phyloP scores from a whole-genome alignment of 768 basidiomycete genomes.

The Cubamyces lactineus region DNA sequence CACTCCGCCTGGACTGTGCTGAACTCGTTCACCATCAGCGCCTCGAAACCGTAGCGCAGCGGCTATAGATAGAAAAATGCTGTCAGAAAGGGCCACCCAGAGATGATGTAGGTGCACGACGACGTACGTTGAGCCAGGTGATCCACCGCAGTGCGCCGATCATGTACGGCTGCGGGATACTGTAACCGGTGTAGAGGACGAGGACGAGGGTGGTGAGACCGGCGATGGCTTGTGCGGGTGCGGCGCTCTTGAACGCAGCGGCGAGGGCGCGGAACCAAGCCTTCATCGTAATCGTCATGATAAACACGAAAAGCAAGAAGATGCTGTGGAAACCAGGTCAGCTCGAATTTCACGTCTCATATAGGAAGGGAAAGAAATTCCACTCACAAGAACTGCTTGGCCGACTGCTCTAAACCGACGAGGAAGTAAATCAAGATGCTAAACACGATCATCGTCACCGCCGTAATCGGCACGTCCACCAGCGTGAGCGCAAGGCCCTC shows the following conservation, averaged over 20 bases:
- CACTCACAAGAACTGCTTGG: slow-evolving; percentile 68
- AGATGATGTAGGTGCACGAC: no score
- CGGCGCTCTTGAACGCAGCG: slow-evolving; percentile 58
- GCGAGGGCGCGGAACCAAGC: slow-evolving; percentile 74
- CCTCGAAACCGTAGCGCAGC: slow-evolving; percentile 73
- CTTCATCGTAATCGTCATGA: slow-evolving; percentile 67
- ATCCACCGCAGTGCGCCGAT: slow-evolving; percentile 74
- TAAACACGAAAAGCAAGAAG: slow-evolving; percentile 60
- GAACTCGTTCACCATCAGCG: slow-evolving; percentile 82
- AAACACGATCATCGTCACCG: slow-evolving; percentile 50
- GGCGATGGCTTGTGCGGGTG: slow-evolving; percentile 64
- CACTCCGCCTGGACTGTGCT: slow-evolving; percentile 65
- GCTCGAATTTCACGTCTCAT: neutral
- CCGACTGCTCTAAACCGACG: slow-evolving; percentile 55
- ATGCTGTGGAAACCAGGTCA: slow-evolving; percentile 43
- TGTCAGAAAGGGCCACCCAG: neutral
- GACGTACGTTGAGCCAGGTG: slow-evolving; percentile 58
- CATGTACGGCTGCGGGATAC: slow-evolving; percentile 63
- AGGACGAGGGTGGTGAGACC: slow-evolving; percentile 55
- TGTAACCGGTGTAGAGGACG: slow-evolving; percentile 62
- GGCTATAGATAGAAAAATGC: slow-evolving; percentile 45
- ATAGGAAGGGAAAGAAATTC: neutral
- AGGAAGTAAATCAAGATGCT: slow-evolving; percentile 62
- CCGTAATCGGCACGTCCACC: slow-evolving; percentile 63
- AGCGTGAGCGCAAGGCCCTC: slow-evolving; percentile 60